Evolutionary conservation across 768 basidiomycete species (phyloP), one percentile per base, ranked within the genome.

Genomic region (Lactarius trivialis): DNA sequence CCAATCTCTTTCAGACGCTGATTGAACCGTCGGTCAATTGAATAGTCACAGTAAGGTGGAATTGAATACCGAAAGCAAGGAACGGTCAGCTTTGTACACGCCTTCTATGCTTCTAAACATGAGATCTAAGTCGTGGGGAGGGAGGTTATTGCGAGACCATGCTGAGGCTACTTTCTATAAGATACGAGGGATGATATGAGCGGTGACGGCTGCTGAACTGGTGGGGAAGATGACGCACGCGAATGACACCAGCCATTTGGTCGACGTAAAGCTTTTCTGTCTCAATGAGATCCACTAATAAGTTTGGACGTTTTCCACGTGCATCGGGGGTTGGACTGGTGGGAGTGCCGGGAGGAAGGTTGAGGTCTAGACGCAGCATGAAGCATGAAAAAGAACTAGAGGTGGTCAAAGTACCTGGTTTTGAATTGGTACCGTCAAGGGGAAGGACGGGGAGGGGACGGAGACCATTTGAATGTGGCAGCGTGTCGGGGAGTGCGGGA

Each of bases 1-100:
- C 93, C 95, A 65, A 98, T 93, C 63, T 96, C 94, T 74, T 90
- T 93, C 58, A 98, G 78, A 84, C 90, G 91, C 95, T 97, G 73
- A 8, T 21, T 57, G 11, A 45, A 36, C 52, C 21, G 56, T 57
- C 21, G 21, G 21, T 45, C 7, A 65, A 64, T 41, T 52, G 70
- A 65, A 65, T 60, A 28, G 24, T 26, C 33, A 51, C 36, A 28
- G 58, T 48, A 30, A 17, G 33, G 28, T 15, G 52, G 37, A 32
- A 60, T 58, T 37, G 55, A 36, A 50, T 15, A 95, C 94, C 52
- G 80, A 77, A 59, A 92, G 82, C 63, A 99, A 80, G 1, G 79
- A 74, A 60, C 93, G 85, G 76, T 94, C 98, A 24, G 92, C 89
- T 73, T 93, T 90, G 78, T 94, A 99, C 21, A 98, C 85, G 26